A percentile compares a stretch with the other conserved stretches of the same genome.
Evolutionary conservation across 1,139 yeast species (phyloP).

Genomic region (Sugiyamaella pinicola): DNA sequence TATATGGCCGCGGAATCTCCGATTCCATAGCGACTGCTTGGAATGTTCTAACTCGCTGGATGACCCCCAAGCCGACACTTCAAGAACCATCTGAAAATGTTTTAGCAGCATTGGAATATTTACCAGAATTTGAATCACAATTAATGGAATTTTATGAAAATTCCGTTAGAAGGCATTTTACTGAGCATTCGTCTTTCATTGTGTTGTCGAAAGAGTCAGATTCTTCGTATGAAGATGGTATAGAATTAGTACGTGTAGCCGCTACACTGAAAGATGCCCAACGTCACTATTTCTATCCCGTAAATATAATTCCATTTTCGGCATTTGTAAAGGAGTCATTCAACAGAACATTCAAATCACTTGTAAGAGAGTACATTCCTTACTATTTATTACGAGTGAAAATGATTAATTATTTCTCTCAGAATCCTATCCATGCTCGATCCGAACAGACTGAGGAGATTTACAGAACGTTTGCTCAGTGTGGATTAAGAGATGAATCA

Average conservation of each 20-base stretch:
- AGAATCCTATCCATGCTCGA: slow-evolving; percentile 10
- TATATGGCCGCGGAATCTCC: background rate
- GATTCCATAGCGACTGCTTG: slow-evolving; percentile 1
- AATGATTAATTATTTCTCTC: slow-evolving; percentile 1
- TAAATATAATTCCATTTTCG: slow-evolving; percentile 11
- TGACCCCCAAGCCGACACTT: slow-evolving; percentile 4
- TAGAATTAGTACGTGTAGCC: slow-evolving; percentile 9
- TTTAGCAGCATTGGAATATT: slow-evolving; percentile 22
- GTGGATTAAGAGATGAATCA: slow-evolving; percentile 14
- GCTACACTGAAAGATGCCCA: slow-evolving; percentile 15
- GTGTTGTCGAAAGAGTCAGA: background rate
- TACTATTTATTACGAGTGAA: slow-evolving; percentile 3
- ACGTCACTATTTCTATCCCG: slow-evolving; percentile 11
- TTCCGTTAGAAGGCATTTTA: slow-evolving; percentile 31
- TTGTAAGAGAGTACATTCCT: slow-evolving; percentile 13
- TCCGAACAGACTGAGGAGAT: slow-evolving; percentile 2
- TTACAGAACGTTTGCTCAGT: slow-evolving; percentile 5
- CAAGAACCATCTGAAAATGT: slow-evolving; percentile 25
- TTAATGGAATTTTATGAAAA: slow-evolving; percentile 26
- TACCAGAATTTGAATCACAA: slow-evolving; percentile 20
- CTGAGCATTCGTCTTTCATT: slow-evolving; percentile 24
- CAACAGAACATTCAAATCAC: slow-evolving; percentile 10
- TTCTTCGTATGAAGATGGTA: slow-evolving; percentile 14
- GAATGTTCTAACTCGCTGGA: slow-evolving; percentile 10
- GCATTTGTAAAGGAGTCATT: slow-evolving; percentile 4